Conservation (phyloP, 805 yeast species). For the Groenewaldozyma salmanticensis region DNA sequence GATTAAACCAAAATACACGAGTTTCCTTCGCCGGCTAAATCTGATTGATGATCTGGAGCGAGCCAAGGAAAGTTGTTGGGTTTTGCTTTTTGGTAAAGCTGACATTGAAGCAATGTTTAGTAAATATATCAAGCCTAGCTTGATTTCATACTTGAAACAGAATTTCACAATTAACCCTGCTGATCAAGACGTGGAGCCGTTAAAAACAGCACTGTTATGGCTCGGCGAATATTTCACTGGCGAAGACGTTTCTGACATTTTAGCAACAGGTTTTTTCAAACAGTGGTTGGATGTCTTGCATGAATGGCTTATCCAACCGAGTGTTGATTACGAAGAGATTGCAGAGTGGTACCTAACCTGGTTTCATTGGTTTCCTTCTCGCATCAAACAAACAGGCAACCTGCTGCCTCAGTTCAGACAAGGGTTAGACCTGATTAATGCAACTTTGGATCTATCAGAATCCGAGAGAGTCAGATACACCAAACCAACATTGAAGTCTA, state of each 20-base stretch:
- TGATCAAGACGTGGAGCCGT: constrained; percentile 14
- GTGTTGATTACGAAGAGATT: constrained; percentile 20
- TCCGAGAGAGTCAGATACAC: constrained; percentile 4
- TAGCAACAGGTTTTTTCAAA: constrained; percentile 32
- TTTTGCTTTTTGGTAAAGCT: constrained; percentile 8
- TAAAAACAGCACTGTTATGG: constrained; percentile 22
- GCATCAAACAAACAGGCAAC: constrained; percentile 9
- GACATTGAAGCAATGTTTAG: constrained; percentile 11
- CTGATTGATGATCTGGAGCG: not conserved
- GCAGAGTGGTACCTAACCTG: constrained; percentile 27
- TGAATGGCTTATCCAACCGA: constrained; percentile 21
- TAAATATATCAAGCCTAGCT: constrained; percentile 10
- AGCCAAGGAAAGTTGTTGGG: not conserved
- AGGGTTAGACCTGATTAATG: constrained; percentile 27
- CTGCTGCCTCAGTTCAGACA: constrained; percentile 13
- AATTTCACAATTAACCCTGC: constrained; percentile 23
- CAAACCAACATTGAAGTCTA: constrained; percentile 4
- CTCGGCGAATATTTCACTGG: constrained; percentile 13
- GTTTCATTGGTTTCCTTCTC: constrained; percentile 20
- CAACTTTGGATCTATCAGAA: constrained; percentile 19
- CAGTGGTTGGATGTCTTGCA: constrained; percentile 27
- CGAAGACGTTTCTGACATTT: constrained; percentile 16
- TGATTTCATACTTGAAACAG: constrained; percentile 12
- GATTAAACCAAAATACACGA: constrained; percentile 20
- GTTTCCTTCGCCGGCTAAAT: constrained; percentile 4